These are phyloP conservation scores for Sabuloglossum arenarium DNA, from an alignment of 495 filamentous ascomycete genomes.

Conservation along the genomic window DNA sequence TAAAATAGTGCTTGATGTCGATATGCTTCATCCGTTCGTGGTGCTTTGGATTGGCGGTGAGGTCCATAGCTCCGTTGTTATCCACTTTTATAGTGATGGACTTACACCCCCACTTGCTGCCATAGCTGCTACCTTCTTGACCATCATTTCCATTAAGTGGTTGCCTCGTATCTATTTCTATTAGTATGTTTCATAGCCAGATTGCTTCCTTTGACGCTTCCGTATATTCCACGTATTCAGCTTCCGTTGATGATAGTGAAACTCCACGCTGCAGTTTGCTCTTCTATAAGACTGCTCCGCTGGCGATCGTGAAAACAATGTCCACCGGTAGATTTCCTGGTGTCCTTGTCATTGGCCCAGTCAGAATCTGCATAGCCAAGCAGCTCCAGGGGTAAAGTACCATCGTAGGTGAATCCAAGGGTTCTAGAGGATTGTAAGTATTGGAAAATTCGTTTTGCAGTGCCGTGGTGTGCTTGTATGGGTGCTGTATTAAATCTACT, in stretches of 20 bases:
- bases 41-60: slow-evolving; percentile 15
- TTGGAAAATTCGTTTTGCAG: not conserved
- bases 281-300: slow-evolving; percentile 19
- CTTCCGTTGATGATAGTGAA: slow-evolving; percentile 19
- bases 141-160: not conserved
- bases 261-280: slow-evolving; percentile 19
- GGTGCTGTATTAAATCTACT: slow-evolving; percentile 3
- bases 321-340: slow-evolving; percentile 14
- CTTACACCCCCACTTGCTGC: not conserved
- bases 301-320: slow-evolving; percentile 19
- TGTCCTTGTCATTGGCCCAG: slow-evolving; percentile 3
- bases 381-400: not conserved
- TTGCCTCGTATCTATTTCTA: not conserved
- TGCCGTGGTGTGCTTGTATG: not conserved
- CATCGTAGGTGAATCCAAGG: not conserved
- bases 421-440: not conserved
- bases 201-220: slow-evolving; percentile 22
- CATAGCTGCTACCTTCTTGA: too few relatives aligned
- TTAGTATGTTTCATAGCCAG: slow-evolving; percentile 17
- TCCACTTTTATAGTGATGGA: slow-evolving; percentile 3
- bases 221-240: slow-evolving; percentile 19
- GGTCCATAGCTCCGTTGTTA: slow-evolving; percentile 16
- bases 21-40: slow-evolving; percentile 17
- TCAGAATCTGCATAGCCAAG: not conserved
- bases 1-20: slow-evolving; percentile 11